Base-by-base conservation (phyloP, 495 filamentous ascomycete species). In the Podospora comata region DNA sequence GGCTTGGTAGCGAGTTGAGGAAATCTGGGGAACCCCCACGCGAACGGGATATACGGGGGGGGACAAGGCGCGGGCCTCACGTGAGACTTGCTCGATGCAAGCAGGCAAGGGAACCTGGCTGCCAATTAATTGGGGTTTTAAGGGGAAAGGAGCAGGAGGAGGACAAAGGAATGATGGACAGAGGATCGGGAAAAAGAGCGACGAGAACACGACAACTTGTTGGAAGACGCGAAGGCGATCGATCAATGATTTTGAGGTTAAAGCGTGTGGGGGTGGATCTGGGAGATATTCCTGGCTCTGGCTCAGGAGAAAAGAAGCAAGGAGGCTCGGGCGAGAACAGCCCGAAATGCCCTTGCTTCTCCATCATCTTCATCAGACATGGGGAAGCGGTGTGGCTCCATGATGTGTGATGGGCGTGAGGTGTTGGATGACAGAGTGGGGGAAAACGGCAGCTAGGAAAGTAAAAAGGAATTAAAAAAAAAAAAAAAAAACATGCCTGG, bases 1-100 rank as follows among this genome's bases (percentile, higher is more conserved):
- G 55, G 55, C 23, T 20, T 58, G 18, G 55, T 26, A 26, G 20
- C 3, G 55, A 11, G 55, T 26, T 20, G 20, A 23, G 54, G 15
- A 11, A 58, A 26, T 58, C 55, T 58, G 55, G 55, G 55, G 55
- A 58, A 58, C 55, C 55, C 55, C 55, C 55, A 58, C 55, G 55
- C 11, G 2, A 9, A 18, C 0, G 9, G 54, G 54, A 57, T 6
- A 58, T 19, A 58, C 55, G 19, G 19, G 55, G 55, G 55, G 23
- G 1, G 0, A 7, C 9, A 26, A 20, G n/a, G 15, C 39, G 39
- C 13, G 13, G 3, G 3, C 55, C 55, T 58, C 55, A 58, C 55
- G 55, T 58, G 55, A 58, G 55, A 58, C 55, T 58, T 26, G 55
- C 6, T 26, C 9, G 55, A 58, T 58, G 55, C 55, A 26, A 19